Percentiles rank a stretch among this genome's conserved stretches.
These are phyloP conservation scores for Pyrenopolyporus hunteri DNA, from an alignment of 495 filamentous ascomycete genomes.

Conservation along the genomic window DNA sequence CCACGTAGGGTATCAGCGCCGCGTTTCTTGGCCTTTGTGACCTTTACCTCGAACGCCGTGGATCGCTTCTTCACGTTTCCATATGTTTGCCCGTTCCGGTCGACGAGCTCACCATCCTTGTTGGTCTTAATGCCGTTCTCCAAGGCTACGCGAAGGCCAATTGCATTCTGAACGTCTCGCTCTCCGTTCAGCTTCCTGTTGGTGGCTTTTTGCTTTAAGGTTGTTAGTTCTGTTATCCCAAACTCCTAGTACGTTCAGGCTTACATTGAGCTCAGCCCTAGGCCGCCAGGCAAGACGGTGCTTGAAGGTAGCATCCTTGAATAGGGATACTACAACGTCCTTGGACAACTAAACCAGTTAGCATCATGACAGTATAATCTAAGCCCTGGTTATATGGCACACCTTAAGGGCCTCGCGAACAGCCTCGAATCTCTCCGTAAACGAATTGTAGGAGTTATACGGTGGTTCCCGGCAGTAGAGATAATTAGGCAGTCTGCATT, in stretches of 20 bases:
- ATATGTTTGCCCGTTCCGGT: not conserved
- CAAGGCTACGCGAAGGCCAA: not conserved
- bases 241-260: not conserved
- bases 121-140: not conserved
- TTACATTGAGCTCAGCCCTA: not conserved
- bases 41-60: not conserved
- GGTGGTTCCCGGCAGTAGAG: not conserved
- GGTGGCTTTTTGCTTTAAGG: constrained; percentile 2
- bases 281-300: constrained; percentile 22
- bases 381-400: not conserved
- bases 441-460: constrained; percentile 2
- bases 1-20: not conserved
- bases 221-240: not conserved
- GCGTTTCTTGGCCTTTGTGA: not conserved
- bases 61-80: not conserved
- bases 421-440: constrained; percentile 11
- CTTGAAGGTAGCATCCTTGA: constrained; percentile 10
- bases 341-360: constrained; percentile 8
- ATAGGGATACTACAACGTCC: constrained; percentile 5
- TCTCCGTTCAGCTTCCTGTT: constrained; percentile 1
- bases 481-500: not conserved
- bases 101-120: not conserved
- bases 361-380: not conserved
- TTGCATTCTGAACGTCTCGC: not conserved
- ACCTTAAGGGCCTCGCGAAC: constrained; percentile 6